Evolutionary conservation across 805 yeast species (phyloP).

Genomic region (Schizosaccharomyces osmophilus): DNA sequence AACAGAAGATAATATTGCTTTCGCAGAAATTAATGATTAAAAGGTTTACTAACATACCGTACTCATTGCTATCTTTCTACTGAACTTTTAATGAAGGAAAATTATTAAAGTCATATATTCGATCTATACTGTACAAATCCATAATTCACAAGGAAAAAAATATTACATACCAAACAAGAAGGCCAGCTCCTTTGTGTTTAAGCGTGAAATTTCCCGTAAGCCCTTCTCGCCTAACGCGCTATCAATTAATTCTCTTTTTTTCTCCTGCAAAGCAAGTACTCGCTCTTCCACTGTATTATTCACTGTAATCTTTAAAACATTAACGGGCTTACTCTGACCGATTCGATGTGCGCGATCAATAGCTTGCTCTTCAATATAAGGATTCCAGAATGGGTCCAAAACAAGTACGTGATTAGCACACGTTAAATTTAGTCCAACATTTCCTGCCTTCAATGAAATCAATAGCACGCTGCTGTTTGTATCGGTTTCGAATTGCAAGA

Average conservation of each 20-base stretch:
- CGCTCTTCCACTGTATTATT: constrained; percentile 69
- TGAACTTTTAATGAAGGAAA: no score
- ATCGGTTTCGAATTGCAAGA: constrained; percentile 33
- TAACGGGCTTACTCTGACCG: constrained; percentile 63
- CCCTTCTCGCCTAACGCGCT: constrained; percentile 65
- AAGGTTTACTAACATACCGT: neutral
- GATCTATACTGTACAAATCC: no score
- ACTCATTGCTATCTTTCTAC: no score
- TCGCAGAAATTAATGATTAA: neutral
- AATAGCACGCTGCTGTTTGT: constrained; percentile 35
- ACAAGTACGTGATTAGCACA: constrained; percentile 83
- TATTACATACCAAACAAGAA: constrained; percentile 2
- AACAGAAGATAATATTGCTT: neutral
- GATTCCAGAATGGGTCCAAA: constrained; percentile 95
- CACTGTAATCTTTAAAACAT: constrained; percentile 46
- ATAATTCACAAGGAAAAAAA: neutral
- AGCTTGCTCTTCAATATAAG: constrained; percentile 91
- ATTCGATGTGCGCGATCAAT: constrained; percentile 88
- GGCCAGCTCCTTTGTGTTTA: neutral
- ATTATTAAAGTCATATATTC: no score
- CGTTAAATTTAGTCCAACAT: constrained; percentile 80
- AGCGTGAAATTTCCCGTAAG: constrained; percentile 16
- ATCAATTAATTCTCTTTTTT: constrained; percentile 55
- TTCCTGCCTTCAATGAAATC: constrained; percentile 76
- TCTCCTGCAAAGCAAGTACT: constrained; percentile 52